Base-by-base conservation (phyloP, 305 asterid genomes). In the Fraxinus baroniana region DNA sequence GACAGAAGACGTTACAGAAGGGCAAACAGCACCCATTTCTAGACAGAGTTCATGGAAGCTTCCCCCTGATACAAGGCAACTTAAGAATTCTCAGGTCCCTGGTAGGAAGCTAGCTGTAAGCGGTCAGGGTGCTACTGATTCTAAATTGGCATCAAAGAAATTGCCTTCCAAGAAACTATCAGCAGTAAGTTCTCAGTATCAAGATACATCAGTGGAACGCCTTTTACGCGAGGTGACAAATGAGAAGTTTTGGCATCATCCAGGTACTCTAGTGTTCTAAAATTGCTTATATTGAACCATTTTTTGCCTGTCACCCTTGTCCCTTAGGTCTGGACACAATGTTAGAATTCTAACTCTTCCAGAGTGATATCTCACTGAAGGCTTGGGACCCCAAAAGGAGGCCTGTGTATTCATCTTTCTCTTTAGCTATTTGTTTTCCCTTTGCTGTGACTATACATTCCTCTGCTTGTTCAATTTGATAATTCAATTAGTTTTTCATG, bases 161-260 rank as follows among this genome's bases (percentile, higher is more conserved):
- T 62, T 87, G 87, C 97, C 98, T 81, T 80, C 92, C 49, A 97
- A 91, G 88, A 97, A 97, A 89, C 97, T 41, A 84, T 83, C 81
- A 78, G 33, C 82, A n/a, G 78, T 86, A 71, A 91, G 87, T 86
- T 89, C 89, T 81, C 90, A 60, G 79, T 93, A 92, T 85, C 98
- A 92, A 80, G 98, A 97, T 86, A 87, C 99, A 82, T 95, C 98
- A 28, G 97, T 97, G 81, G 99, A 97, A 85, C 98, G 99, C 49
- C 97, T 97, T 83, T 79, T 93, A 80, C 98, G 98, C 5, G 99
- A 97, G 90, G 99, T 97, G 89, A 97, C 99, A 60, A 93, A 89
- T 87, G 98, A 95, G 84, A 95, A 91, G 83, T 93, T 97, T 86
- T 97, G 99, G 99, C 94, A 89, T 80, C 93, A 90, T 87, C 98